These are phyloP conservation scores for Solidago caesia DNA, from an alignment of 129 eudicot species.

Conservation along the genomic window DNA sequence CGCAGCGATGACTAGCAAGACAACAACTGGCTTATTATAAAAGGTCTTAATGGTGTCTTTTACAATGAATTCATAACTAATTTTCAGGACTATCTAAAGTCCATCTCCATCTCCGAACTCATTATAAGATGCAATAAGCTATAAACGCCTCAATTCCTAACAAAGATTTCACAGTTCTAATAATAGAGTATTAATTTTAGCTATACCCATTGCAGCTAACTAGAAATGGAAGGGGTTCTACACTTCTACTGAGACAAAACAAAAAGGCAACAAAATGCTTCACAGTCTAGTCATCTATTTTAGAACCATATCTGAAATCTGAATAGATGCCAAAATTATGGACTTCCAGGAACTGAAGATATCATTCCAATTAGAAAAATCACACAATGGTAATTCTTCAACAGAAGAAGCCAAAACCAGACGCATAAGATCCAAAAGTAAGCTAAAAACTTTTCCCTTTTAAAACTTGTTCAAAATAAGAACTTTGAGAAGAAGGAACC, in stretches of 20 bases:
- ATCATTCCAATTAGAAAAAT: not conserved
- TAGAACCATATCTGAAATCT: not conserved
- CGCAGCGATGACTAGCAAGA: slow-evolving; percentile 1
- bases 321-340: too few relatives aligned
- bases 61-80: not conserved
- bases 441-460: not conserved
- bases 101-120: slow-evolving; percentile 10
- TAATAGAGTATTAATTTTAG: too few relatives aligned
- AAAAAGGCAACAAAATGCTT: not conserved
- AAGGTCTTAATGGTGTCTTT: not conserved
- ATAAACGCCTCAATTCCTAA: not conserved
- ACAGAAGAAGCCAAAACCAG: slow-evolving; percentile 6
- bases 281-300: too few relatives aligned
- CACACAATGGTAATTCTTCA: slow-evolving; percentile 10
- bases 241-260: not conserved
- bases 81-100: slow-evolving; percentile 3
- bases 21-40: not conserved
- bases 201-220: not conserved
- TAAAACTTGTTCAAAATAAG: not conserved
- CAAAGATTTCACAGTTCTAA: slow-evolving; percentile 17
- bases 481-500: slow-evolving; percentile 2
- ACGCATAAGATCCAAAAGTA: slow-evolving; percentile 15
- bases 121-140: not conserved
- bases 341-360: too few relatives aligned
- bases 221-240: not conserved